phyloP scores from a whole-genome alignment of 371 early-diverging fungal genomes.

The Mucor saturninus region DNA sequence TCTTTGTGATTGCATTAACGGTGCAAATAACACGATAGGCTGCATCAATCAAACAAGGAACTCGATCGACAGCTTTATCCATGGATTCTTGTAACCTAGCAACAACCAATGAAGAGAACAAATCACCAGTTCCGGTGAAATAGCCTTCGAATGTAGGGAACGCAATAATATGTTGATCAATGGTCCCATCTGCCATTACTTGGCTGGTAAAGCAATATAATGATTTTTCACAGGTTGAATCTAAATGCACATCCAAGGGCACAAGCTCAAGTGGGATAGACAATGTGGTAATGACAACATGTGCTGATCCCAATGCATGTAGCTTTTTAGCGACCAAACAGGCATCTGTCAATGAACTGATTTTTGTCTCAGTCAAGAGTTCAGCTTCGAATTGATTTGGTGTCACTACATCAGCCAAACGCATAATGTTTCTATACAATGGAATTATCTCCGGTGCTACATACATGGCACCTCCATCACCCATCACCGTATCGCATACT shows the following conservation, averaged over 20 bases:
- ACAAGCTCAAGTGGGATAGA: slow-evolving; percentile 43
- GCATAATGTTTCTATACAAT: slow-evolving; percentile 69
- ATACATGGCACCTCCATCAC: slow-evolving; percentile 87
- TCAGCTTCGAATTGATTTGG: slow-evolving; percentile 95
- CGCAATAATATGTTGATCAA: slow-evolving; percentile 64
- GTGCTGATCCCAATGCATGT: slow-evolving; percentile 69
- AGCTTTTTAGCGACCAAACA: slow-evolving; percentile 61
- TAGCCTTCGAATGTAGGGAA: slow-evolving; percentile 79
- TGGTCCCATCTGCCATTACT: slow-evolving; percentile 6
- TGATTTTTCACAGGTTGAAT: slow-evolving; percentile 26
- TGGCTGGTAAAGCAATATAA: slow-evolving; percentile 49
- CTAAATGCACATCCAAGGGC: slow-evolving; percentile 33
- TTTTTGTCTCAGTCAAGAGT: slow-evolving; percentile 69
- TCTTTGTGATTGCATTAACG: slow-evolving; percentile 72
- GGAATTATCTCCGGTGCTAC: slow-evolving; percentile 82
- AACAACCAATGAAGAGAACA: slow-evolving; percentile 79
- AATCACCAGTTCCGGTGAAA: slow-evolving; percentile 94
- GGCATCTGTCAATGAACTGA: slow-evolving; percentile 58
- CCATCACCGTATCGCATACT: slow-evolving; percentile 95
- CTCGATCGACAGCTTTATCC: neutral
- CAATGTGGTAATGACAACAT: slow-evolving; percentile 80
- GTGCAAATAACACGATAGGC: slow-evolving; percentile 67
- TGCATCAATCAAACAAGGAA: slow-evolving; percentile 38
- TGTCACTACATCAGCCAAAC: slow-evolving; percentile 78
- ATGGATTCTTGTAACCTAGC: slow-evolving; percentile 56